phyloP scores from a whole-genome alignment of 1,139 yeast genomes.

The Yamadazyma dendronema region DNA sequence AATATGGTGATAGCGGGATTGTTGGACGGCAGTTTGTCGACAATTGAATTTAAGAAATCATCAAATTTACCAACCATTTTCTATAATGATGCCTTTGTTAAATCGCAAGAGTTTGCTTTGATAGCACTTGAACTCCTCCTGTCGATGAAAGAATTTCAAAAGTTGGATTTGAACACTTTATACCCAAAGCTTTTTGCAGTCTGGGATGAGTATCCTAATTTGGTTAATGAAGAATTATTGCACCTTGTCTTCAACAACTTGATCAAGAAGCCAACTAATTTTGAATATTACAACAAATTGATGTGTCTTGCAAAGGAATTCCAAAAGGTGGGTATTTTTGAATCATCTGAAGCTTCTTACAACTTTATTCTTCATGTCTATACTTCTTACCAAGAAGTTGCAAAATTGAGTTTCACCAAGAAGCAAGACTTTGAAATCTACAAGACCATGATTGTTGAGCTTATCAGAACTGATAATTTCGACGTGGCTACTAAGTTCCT shows the following conservation, averaged over 20 bases:
- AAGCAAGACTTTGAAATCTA: conserved; percentile 47
- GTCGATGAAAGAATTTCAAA: conserved; percentile 35
- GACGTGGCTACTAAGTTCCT: conserved; percentile 54
- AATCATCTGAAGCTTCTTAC: conserved; percentile 21
- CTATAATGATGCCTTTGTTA: conserved; percentile 29
- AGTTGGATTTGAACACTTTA: conserved; percentile 26
- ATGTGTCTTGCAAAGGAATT: conserved; percentile 26
- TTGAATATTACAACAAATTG: conserved; percentile 19
- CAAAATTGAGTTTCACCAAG: background rate
- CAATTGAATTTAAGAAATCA: conserved; percentile 12
- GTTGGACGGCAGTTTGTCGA: conserved; percentile 45
- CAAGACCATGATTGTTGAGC: conserved; percentile 47
- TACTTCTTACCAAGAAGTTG: conserved; percentile 19
- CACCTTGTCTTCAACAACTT: conserved; percentile 16
- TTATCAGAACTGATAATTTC: conserved; percentile 49
- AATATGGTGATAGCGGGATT: conserved; percentile 50
- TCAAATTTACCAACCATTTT: conserved; percentile 14
- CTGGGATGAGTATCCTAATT: conserved; percentile 28
- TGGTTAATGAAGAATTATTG: conserved; percentile 23
- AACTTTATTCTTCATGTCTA: conserved; percentile 29
- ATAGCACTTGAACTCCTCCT: conserved; percentile 60
- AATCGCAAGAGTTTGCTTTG: conserved; percentile 62
- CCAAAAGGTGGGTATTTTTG: conserved; percentile 17
- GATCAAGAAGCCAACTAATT: conserved; percentile 9
- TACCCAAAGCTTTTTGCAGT: conserved; percentile 28